Conservation (phyloP, 129 eudicot species). For the Saussurea involucrata region DNA sequence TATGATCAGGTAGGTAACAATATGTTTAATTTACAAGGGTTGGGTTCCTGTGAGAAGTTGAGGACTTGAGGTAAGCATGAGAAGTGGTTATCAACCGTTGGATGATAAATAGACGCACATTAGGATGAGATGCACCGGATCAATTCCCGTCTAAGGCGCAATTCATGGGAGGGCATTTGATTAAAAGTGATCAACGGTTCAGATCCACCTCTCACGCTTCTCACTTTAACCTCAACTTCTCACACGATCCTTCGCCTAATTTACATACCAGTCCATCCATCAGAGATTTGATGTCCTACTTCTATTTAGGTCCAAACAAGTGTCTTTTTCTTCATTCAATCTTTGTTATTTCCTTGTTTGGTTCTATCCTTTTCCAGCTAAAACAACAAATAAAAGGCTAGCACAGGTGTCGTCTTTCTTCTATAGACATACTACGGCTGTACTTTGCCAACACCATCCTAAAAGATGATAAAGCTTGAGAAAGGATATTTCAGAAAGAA, state of each 20-base stretch:
- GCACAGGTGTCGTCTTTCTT: background rate
- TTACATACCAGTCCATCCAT: background rate
- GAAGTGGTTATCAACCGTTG: too few relatives aligned
- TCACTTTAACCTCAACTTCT: too few relatives aligned
- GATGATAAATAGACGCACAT: too few relatives aligned
- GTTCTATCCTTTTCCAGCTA: background rate
- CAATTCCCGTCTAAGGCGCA: too few relatives aligned
- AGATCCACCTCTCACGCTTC: too few relatives aligned
- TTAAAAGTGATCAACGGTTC: too few relatives aligned
- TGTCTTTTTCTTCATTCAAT: background rate
- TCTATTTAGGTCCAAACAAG: background rate
- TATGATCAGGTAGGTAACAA: conserved; percentile 58
- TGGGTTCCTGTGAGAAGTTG: too few relatives aligned
- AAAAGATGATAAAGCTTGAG: background rate
- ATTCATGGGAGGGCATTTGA: too few relatives aligned
- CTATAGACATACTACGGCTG: background rate
- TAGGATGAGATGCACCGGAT: too few relatives aligned
- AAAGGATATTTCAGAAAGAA: background rate
- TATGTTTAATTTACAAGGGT: background rate
- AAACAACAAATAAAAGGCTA: background rate
- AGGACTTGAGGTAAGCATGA: too few relatives aligned
- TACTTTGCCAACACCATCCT: background rate
- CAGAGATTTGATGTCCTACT: background rate
- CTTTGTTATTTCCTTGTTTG: background rate
- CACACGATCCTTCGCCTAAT: too few relatives aligned